A percentile compares a stretch with the other conserved stretches of the same genome.
Conservation (phyloP, 257 asterid species). For the Forsythia viridissima region DNA sequence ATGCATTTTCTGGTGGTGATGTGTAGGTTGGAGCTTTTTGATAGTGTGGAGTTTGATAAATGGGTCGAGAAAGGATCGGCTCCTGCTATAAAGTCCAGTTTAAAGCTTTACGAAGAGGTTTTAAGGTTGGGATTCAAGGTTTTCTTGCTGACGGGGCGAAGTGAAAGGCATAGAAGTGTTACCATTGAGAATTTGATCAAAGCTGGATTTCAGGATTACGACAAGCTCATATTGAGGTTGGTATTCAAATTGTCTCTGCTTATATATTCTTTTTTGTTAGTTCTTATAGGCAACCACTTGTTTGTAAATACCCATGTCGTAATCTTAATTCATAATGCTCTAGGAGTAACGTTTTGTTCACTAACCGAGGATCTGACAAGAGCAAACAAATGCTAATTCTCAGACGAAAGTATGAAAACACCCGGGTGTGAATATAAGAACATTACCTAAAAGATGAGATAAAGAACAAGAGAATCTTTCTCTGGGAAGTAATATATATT, state of each 20-base stretch:
- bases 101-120: slow-evolving; percentile 70
- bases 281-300: not conserved
- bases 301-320: not conserved
- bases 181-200: slow-evolving; percentile 63
- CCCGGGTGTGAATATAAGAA: too few species aligned
- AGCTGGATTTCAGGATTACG: slow-evolving; percentile 74
- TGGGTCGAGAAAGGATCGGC: slow-evolving; percentile 86
- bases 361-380: too few species aligned
- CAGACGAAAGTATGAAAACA: too few species aligned
- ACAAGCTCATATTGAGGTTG: slow-evolving; percentile 75
- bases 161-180: slow-evolving; percentile 54
- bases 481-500: too few species aligned
- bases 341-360: not conserved
- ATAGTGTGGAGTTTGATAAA: slow-evolving; percentile 55
- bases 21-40: slow-evolving; percentile 69
- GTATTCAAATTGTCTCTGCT: not conserved
- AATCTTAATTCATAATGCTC: not conserved
- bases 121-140: slow-evolving; percentile 58
- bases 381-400: too few species aligned
- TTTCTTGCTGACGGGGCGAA: slow-evolving; percentile 72
- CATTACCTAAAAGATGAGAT: not conserved
- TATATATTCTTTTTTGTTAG: too few species aligned
- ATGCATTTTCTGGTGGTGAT: not conserved
- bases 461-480: not conserved
- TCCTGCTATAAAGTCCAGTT: slow-evolving; percentile 55